Evolutionary conservation across 768 basidiomycete species (phyloP), one percentile per base, ranked within the genome.

Genomic region (Xerocomus spinulosus): DNA sequence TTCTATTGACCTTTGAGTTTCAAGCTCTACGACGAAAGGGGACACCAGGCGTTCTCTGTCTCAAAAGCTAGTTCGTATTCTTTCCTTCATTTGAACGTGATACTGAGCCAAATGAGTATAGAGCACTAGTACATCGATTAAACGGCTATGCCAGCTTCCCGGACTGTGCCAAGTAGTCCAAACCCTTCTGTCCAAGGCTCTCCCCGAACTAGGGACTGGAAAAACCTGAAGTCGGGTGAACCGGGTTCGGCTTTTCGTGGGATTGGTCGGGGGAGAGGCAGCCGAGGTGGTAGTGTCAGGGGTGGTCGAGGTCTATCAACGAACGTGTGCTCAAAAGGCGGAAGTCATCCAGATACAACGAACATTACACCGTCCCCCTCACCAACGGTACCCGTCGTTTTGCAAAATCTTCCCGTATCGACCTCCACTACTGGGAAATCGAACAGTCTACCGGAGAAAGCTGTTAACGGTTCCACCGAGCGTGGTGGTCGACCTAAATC

Each of bases 171-270:
- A 45, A 59, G 55, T 44, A 67, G 42, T 47, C 48, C 64, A 49
- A 59, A 56, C 48, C 38, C 65, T 39, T 51, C 70, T 42, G 46
- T 59, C 51, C 64, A 57, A 42, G 44, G 53, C 18, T 55, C 60
- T 44, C 63, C 72, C 49, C 67, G 68, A 37, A 54, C 59, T 28
- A 63, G 69, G 45, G 72, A 75, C 50, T 79, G 80, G 79, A 63
- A 58, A 35, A 69, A 8, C 42, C 23, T 47, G 35, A 62, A 69
- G 41, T 57, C 66, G n/a, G 70, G 68, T 41, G 80, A 80, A 38
- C 68, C 73, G 42, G 76, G 73, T 7, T 69, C 74, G 28, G 70
- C 77, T 28, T 78, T 77, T 53, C 73, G 67, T 55, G 75, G 76
- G 37, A 59, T 72, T 25, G 63, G 67, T 53, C 71, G 64, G 36